Evolutionary conservation across 306 rosid genomes (phyloP).

Genomic region (cucumber (Cucumis sativus)): Cucumber_9930_V3 NC_026661.2:2870501-2871000

Average conservation of each 20-base stretch:
- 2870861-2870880: slow-evolving; percentile 13
- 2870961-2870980: neutral
- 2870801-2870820: neutral
- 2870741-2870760: slow-evolving; percentile 18
- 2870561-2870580: slow-evolving; percentile 10
- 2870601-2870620: slow-evolving; percentile 14
- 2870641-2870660: slow-evolving; percentile 1
- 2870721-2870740: neutral
- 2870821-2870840: neutral
- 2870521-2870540: slow-evolving; percentile 21
- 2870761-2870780: slow-evolving; percentile 52
- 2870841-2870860: neutral
- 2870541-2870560: slow-evolving; percentile 37
- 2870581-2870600: slow-evolving; percentile 20
- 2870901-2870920: neutral
- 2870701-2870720: no score
- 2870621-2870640: slow-evolving; percentile 33
- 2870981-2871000: neutral
- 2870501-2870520: slow-evolving; percentile 22
- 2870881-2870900: neutral
- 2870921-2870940: neutral
- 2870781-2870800: slow-evolving; percentile 34
- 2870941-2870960: neutral
- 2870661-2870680: slow-evolving; percentile 13
- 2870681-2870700: neutral